Percentiles rank a stretch among this genome's conserved stretches.
These are phyloP conservation scores for Takakia lepidozioides DNA, from an alignment of 225 moss, liverwort and hornwort genomes.

Conservation along the genomic window DNA sequence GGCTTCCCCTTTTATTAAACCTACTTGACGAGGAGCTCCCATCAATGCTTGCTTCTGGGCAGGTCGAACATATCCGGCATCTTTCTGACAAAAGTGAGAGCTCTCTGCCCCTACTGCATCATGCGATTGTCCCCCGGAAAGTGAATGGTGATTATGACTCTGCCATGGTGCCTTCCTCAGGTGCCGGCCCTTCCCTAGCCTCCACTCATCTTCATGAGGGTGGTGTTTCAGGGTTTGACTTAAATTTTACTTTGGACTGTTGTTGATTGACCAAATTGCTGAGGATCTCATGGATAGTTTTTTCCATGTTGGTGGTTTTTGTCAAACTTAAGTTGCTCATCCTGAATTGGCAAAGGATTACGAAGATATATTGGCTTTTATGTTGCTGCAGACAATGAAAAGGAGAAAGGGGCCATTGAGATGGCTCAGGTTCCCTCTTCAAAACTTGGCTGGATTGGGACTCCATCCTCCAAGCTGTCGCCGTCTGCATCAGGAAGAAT, in stretches of 20 bases:
- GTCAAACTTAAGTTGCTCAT: too few species aligned
- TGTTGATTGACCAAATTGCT: too few species aligned
- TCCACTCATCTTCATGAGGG: too few species aligned
- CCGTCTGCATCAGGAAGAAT: slow-evolving; percentile 62
- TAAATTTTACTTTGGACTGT: too few species aligned
- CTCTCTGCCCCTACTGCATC: slow-evolving; percentile 30
- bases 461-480: slow-evolving; percentile 44
- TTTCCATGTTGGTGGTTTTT: too few species aligned
- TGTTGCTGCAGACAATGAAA: slow-evolving; percentile 45
- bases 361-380: too few species aligned
- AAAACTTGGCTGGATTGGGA: slow-evolving; percentile 33
- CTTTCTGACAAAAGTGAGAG: slow-evolving; percentile 17
- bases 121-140: slow-evolving; percentile 22
- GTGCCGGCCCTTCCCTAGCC: slow-evolving; percentile 6
- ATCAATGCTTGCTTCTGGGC: slow-evolving; percentile 15
- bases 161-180: slow-evolving; percentile 22
- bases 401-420: slow-evolving; percentile 41
- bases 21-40: slow-evolving; percentile 44
- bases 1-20: slow-evolving; percentile 22
- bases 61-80: slow-evolving; percentile 22
- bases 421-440: slow-evolving; percentile 20
- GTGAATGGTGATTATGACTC: slow-evolving; percentile 31
- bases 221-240: too few species aligned
- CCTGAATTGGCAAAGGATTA: too few species aligned
- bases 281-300: too few species aligned